These are phyloP conservation scores for Phialophora verrucosa DNA, from an alignment of 2,329 filamentous ascomycete species.

Conservation along the genomic window DNA sequence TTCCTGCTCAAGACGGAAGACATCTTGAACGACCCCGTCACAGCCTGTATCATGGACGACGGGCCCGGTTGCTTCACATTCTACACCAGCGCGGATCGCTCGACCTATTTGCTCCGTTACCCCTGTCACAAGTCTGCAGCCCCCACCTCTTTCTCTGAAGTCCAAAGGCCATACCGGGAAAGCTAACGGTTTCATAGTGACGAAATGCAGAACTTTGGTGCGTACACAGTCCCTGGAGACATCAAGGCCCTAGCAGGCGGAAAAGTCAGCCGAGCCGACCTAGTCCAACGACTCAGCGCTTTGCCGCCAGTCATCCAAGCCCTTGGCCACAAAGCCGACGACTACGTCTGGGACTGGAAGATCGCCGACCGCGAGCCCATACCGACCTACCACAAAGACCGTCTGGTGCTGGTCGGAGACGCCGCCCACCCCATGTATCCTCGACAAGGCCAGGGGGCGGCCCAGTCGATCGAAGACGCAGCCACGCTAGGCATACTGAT, in stretches of 20 bases:
- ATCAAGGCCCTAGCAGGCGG: neutral
- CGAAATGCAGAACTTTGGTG: slow-evolving; percentile 20
- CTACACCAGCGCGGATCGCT: neutral
- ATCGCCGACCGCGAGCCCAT: slow-evolving; percentile 12
- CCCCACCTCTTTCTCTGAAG: neutral
- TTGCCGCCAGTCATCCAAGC: neutral
- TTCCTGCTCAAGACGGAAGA: slow-evolving; percentile 15
- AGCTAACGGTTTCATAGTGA: slow-evolving; percentile 2
- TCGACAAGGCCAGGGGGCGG: slow-evolving; percentile 44
- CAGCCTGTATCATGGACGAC: slow-evolving; percentile 16
- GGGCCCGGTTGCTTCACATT: slow-evolving; percentile 14
- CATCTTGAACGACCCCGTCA: slow-evolving; percentile 8
- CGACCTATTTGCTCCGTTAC: slow-evolving; percentile 12
- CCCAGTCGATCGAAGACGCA: slow-evolving; percentile 49
- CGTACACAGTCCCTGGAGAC: neutral
- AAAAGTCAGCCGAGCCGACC: slow-evolving; percentile 8
- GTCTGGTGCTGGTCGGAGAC: slow-evolving; percentile 42
- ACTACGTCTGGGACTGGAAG: slow-evolving; percentile 25
- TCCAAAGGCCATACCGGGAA: neutral
- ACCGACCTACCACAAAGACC: slow-evolving; percentile 54
- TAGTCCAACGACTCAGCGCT: slow-evolving; percentile 1
- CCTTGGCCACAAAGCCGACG: slow-evolving; percentile 4
- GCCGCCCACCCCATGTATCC: slow-evolving; percentile 45
- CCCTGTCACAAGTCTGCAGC: slow-evolving; percentile 13
- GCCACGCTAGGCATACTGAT: slow-evolving; percentile 12